These are phyloP conservation scores for Macrophomina tecta DNA, from an alignment of 2,329 filamentous ascomycete species.

Conservation along the genomic window DNA sequence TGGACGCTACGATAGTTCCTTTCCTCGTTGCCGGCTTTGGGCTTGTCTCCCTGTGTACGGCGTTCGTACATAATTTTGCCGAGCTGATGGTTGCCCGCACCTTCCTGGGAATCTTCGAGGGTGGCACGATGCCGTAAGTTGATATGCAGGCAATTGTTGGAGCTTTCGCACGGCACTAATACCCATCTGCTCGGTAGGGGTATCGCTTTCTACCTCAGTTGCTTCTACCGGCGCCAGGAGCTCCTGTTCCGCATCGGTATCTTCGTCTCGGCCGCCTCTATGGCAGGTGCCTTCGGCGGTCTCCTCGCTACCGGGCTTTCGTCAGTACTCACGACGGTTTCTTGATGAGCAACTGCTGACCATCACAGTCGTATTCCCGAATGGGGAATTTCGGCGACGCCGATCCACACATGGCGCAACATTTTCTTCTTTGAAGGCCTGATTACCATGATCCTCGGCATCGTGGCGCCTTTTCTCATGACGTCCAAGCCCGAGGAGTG, in stretches of 20 bases:
- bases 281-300: slow-evolving; percentile 65
- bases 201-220: slow-evolving; percentile 62
- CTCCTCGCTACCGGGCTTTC: slow-evolving; percentile 61
- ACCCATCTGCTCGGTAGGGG: slow-evolving; percentile 41
- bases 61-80: slow-evolving; percentile 58
- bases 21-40: slow-evolving; percentile 63
- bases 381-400: slow-evolving; percentile 55
- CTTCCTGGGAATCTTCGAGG: slow-evolving; percentile 62
- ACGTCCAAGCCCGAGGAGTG: slow-evolving; percentile 57
- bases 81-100: slow-evolving; percentile 56
- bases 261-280: slow-evolving; percentile 61
- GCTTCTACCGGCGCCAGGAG: slow-evolving; percentile 64
- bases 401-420: slow-evolving; percentile 59
- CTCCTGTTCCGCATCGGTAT: slow-evolving; percentile 63
- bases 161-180: no score
- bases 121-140: slow-evolving; percentile 60
- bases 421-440: slow-evolving; percentile 70
- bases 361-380: slow-evolving; percentile 51
- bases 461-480: slow-evolving; percentile 59
- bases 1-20: slow-evolving; percentile 47
- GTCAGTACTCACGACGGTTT: slow-evolving; percentile 35
- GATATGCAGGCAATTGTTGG: no score
- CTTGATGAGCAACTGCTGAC: neutral
- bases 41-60: slow-evolving; percentile 60
- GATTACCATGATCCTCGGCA: slow-evolving; percentile 41